Conservation (phyloP, 345 rosid genomes). For the Leavenworthia alabamica region DNA sequence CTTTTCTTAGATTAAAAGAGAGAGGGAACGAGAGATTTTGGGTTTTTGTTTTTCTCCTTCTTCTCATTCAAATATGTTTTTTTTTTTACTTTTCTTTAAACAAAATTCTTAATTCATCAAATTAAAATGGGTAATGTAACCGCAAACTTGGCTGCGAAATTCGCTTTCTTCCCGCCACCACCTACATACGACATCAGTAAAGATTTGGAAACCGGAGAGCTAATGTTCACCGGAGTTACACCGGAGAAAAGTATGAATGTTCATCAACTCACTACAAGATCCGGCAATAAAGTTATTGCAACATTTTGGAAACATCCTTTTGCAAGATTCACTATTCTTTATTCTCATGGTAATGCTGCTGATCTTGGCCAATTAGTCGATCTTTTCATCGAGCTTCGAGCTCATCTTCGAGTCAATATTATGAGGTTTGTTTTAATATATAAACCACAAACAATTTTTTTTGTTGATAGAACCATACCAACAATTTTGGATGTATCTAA, state of each 20-base stretch:
- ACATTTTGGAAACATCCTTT: slow-evolving; percentile 92
- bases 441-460: no score
- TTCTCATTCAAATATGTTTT: background rate
- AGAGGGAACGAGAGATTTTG: slow-evolving; percentile 19
- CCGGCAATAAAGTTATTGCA: slow-evolving; percentile 70
- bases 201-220: slow-evolving; percentile 52
- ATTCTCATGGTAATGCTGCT: slow-evolving; percentile 95
- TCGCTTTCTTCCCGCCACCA: slow-evolving; percentile 90
- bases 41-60: slow-evolving; percentile 17
- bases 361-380: slow-evolving; percentile 91
- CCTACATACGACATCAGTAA: slow-evolving; percentile 67
- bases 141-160: slow-evolving; percentile 83
- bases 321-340: slow-evolving; percentile 75
- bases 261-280: slow-evolving; percentile 67
- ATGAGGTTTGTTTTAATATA: no score
- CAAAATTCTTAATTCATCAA: background rate
- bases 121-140: slow-evolving; percentile 78
- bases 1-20: slow-evolving; percentile 13
- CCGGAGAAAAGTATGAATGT: slow-evolving; percentile 75
- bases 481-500: no score
- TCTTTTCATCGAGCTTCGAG: slow-evolving; percentile 89
- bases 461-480: no score
- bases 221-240: slow-evolving; percentile 54
- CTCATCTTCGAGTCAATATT: slow-evolving; percentile 76
- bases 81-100: background rate